Evolutionary conservation across 73 alveolate genomes (phyloP), one percentile per base, ranked within the genome.

Genomic region (Halteria grandinella): DNA sequence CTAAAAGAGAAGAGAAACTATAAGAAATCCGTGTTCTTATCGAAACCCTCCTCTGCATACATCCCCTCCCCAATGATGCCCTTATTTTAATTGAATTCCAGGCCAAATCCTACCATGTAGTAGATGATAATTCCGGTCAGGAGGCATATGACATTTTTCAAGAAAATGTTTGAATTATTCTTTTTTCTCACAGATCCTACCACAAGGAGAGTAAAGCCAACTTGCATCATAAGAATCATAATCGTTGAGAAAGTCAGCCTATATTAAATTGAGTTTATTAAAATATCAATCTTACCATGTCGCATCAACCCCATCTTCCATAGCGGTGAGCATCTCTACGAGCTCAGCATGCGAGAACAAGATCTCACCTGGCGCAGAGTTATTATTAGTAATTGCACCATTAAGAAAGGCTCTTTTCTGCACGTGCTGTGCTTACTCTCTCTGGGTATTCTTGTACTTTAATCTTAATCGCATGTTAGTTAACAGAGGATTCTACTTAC

Each of bases 151-250:
- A 77, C 51, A 74, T 86, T 86, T 66, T 79, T 86, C 41, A 78
- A 71, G 48, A 86, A 29, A 5, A 86, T 69, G 72, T 75, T 86
- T 52, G 83, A 64, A 5, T 87, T 81, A 29, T 86, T 86, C 88
- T 86, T 86, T 8, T 84, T 79, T 12, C 94, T 57, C 41, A 81
- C 81, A 50, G 85, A 34, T 18, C 94, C 94, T 0, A 86, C 45
- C 75, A 79, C 94, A 47, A 86, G 54, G 51, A 79, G 60, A 18
- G 90, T 90, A 50, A 86, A 86, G 57, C 94, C 94, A 8, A 75
- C 66, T 23, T 86, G 87, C 94, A 86, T 86, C 49, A 78, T 49
- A 18, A 79, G 43, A 3, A 79, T 82, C 77, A 60, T 60, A 15
- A 60, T 60, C 1, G 77, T 5, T 10, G 77, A 7, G 12, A 60